phyloP scores from a whole-genome alignment of 305 asterid genomes.

The Solanum hybrid region DNA sequence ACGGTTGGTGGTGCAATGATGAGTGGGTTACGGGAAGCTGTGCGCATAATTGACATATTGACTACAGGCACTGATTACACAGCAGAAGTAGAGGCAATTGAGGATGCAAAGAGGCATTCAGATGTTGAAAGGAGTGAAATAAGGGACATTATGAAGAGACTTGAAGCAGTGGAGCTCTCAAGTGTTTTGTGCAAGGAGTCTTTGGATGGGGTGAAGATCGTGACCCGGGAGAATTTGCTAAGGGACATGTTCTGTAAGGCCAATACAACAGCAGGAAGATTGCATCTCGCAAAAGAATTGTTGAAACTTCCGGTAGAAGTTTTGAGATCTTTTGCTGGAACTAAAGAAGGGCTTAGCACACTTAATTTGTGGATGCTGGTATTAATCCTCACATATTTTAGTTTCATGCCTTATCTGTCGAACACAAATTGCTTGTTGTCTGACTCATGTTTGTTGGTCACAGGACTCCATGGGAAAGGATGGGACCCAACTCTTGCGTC shows the following conservation, averaged over 20 bases:
- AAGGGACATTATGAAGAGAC: constrained; percentile 72
- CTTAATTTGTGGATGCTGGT: constrained; percentile 98
- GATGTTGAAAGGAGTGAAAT: constrained; percentile 74
- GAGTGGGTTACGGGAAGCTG: constrained; percentile 98
- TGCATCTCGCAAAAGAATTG: constrained; percentile 83
- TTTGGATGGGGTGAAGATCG: constrained; percentile 42
- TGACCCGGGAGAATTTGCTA: constrained; percentile 56
- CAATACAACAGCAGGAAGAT: constrained; percentile 76
- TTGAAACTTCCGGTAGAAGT: constrained; percentile 77
- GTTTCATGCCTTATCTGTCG: not conserved
- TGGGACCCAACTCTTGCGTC: constrained; percentile 99
- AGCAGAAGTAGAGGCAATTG: constrained; percentile 87
- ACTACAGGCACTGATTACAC: constrained; percentile 70
- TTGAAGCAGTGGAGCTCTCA: constrained; percentile 69
- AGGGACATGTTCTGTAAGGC: constrained; percentile 80
- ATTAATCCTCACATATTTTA: constrained; percentile 7
- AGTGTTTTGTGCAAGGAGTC: constrained; percentile 46
- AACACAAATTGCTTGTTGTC: constrained; percentile 9
- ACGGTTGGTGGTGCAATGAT: constrained; percentile 99
- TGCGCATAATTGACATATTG: constrained; percentile 77
- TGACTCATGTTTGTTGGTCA: constrained; percentile 10
- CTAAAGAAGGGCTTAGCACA: constrained; percentile 73
- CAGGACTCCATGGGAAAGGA: constrained; percentile 99
- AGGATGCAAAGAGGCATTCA: constrained; percentile 68
- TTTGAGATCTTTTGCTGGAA: constrained; percentile 88